Base-by-base conservation (phyloP, 768 basidiomycete species). In the Kwoniella sp. region DNA sequence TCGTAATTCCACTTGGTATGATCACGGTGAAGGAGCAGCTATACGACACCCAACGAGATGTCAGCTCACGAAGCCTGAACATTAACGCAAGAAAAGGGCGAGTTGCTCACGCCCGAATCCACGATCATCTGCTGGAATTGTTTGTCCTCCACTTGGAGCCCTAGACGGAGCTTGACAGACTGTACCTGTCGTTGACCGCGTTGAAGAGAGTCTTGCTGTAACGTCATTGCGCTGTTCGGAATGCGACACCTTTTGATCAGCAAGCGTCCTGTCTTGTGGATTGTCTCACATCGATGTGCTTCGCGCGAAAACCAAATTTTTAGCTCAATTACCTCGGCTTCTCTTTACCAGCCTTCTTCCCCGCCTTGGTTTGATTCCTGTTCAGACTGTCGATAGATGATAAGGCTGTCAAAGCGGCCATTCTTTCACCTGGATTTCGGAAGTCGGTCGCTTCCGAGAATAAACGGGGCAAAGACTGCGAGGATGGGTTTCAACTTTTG, bases 91-190 rank as follows among this genome's bases (percentile, higher is more conserved):
- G n/a, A n/a, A n/a, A n/a, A 33, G 33, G 7, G 6, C 13, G 33
- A 26, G 6, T 27, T 13, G 77, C 77, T 64, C 56, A 92, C 92
- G 80, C 92, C 90, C 1, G 92, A 91, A 71, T 96, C 92, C 22
- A 93, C 83, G 54, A 99, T 82, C 44, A 84, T 85, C 3, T 87
- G 83, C 74, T 94, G 91, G 80, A 98, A 99, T 3, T 89, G 86
- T 77, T 85, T 88, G 79, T 98, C 96, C 77, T 99, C 96, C 86
- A 98, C 91, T 80, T 92, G 90, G 85, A 96, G 87, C 64, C 88
- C 90, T 75, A 90, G 85, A 77, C 92, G 91, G 58, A 96, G 83
- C 79, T 91, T 93, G 25, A 86, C 88, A 71, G 92, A 90, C 71
- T 96, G 92, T 1, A 94, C 88, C 70, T 92, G 91, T 64, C 90